A percentile compares a stretch with the other conserved stretches of the same genome.
Evolutionary conservation across 176 grass and related monocot species (phyloP).

Genomic region (Canna indica): DNA sequence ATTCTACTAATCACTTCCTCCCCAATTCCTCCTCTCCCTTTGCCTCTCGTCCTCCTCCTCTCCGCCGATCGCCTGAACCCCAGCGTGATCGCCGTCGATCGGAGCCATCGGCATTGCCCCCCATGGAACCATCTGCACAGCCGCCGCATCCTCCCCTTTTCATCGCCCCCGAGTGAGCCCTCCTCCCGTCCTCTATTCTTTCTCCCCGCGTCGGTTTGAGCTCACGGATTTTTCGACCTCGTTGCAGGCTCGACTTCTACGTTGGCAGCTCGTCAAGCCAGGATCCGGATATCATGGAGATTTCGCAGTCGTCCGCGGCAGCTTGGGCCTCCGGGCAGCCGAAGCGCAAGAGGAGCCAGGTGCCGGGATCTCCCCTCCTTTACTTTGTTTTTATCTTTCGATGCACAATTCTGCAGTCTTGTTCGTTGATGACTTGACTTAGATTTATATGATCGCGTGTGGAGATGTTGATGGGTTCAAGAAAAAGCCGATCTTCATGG

Average conservation of each 20-base stretch:
- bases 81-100: not conserved
- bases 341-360: slow-evolving; percentile 44
- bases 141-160: not conserved
- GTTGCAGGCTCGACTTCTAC: slow-evolving; percentile 16
- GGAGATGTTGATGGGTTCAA: not conserved
- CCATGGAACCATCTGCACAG: not conserved
- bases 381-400: not conserved
- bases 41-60: not conserved
- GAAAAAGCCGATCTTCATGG: too few species aligned
- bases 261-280: slow-evolving; percentile 4
- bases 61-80: not conserved
- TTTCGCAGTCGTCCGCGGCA: slow-evolving; percentile 20
- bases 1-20: too few species aligned
- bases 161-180: slow-evolving; percentile 1
- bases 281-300: slow-evolving; percentile 42
- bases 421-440: not conserved
- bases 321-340: slow-evolving; percentile 28
- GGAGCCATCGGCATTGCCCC: not conserved
- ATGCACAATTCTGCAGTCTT: not conserved
- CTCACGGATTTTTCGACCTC: not conserved
- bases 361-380: slow-evolving; percentile 12
- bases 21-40: not conserved
- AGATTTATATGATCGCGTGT: not conserved
- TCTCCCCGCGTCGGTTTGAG: not conserved
- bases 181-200: not conserved